A percentile compares a stretch with the other conserved stretches of the same genome.
Conservation (phyloP, 305 asterid species). For the Striga hermonthica region DNA sequence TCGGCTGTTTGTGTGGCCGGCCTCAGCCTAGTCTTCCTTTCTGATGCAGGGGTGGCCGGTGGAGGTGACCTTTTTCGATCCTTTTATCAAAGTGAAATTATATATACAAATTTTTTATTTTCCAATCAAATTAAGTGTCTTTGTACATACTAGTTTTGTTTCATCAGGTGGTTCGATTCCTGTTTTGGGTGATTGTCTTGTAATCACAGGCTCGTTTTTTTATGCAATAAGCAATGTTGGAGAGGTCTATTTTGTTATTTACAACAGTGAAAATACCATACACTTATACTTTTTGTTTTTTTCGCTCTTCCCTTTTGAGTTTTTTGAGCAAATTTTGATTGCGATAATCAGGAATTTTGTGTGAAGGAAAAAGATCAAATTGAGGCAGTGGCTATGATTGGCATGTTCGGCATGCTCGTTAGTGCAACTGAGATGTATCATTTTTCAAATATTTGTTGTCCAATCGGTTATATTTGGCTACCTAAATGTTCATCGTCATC, state of each 20-base stretch:
- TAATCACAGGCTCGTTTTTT: constrained; percentile 53
- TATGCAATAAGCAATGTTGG: constrained; percentile 71
- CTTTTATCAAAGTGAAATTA: too few relatives aligned
- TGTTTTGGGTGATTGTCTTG: constrained; percentile 66
- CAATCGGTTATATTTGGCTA: too few relatives aligned
- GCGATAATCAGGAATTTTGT: constrained; percentile 60
- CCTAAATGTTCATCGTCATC: too few relatives aligned
- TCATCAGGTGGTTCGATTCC: constrained; percentile 68
- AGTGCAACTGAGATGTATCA: constrained; percentile 74
- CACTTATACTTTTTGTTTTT: not conserved
- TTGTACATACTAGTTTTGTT: not conserved
- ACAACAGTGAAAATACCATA: not conserved
- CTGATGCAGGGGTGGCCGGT: constrained; percentile 44
- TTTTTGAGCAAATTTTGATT: not conserved
- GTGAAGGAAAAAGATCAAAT: constrained; percentile 58
- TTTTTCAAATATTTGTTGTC: too few relatives aligned
- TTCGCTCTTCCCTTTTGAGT: too few relatives aligned
- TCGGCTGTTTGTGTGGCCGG: constrained; percentile 60
- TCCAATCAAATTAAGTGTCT: not conserved
- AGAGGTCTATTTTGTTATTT: constrained; percentile 43
- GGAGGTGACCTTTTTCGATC: constrained; percentile 43
- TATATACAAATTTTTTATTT: too few relatives aligned
- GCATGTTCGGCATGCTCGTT: constrained; percentile 64
- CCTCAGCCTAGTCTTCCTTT: constrained; percentile 61
- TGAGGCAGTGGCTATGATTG: constrained; percentile 75